Conservation (phyloP, 2,329 filamentous ascomycete genomes). For the Cryphonectria parasitica region DNA sequence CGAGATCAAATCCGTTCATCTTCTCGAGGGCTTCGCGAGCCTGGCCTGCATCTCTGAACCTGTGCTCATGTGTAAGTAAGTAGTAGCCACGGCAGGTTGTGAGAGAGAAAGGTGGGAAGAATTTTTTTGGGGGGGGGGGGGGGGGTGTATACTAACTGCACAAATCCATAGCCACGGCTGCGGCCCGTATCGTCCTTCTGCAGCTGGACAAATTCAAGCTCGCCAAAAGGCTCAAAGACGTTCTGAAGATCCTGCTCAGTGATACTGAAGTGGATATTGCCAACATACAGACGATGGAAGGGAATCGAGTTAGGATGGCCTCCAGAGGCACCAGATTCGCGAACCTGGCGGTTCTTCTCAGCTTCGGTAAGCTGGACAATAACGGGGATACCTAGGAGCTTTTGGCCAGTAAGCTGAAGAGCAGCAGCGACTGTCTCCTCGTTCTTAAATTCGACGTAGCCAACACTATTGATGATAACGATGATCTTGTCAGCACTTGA, state of each 20-base stretch:
- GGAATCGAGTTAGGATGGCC: constrained; percentile 82
- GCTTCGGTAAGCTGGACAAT: constrained; percentile 98
- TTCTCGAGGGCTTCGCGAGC: constrained; percentile 95
- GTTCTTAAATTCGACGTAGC: constrained; percentile 98
- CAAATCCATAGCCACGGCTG: constrained; percentile 95
- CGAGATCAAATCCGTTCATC: constrained; percentile 99
- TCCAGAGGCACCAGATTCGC: constrained; percentile 71
- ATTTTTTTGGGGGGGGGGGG: neutral
- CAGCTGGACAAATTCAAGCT: constrained; percentile 95
- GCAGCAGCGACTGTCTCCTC: constrained; percentile 93
- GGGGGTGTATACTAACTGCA: constrained; percentile 72
- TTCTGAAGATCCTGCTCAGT: constrained; percentile 94
- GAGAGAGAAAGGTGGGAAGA: neutral
- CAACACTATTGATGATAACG: constrained; percentile 66
- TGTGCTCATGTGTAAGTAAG: constrained; percentile 54
- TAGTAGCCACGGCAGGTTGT: constrained; percentile 1
- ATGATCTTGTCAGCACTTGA: constrained; percentile 13
- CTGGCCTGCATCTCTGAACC: constrained; percentile 86
- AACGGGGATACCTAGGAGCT: constrained; percentile 96
- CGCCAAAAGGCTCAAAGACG: constrained; percentile 96
- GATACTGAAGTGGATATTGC: constrained; percentile 99
- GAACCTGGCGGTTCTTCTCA: constrained; percentile 97
- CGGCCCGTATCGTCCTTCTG: constrained; percentile 93
- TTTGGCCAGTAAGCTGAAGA: constrained; percentile 97
- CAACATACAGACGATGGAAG: constrained; percentile 97